Evolutionary conservation across 1,139 yeast genomes (phyloP).

Genomic region (Saccharomyces pastorianus): DNA sequence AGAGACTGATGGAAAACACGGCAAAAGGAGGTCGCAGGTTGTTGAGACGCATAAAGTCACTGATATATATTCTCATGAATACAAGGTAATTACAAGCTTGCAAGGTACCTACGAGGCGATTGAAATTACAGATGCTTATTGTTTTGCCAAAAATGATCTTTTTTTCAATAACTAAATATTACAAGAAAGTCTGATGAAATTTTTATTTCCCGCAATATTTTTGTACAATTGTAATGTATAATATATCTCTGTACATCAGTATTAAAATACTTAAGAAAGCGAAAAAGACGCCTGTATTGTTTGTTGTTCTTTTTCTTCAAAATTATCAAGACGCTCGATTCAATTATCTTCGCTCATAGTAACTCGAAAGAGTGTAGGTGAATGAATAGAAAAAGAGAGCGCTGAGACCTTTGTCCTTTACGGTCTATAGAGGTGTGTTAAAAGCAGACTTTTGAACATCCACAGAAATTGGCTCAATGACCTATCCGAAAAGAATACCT

Average conservation of each 20-base stretch:
- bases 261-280: neutral
- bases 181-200: neutral
- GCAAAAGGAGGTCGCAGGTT: slow-evolving; percentile 38
- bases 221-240: neutral
- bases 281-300: neutral
- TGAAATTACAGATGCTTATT: slow-evolving; percentile 73
- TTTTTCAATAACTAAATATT: slow-evolving; percentile 18
- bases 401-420: neutral
- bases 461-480: slow-evolving; percentile 6
- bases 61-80: slow-evolving; percentile 60
- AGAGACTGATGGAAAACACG: slow-evolving; percentile 31
- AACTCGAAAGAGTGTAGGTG: neutral
- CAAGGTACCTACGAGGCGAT: slow-evolving; percentile 94
- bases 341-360: neutral
- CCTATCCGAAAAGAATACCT: slow-evolving; percentile 15
- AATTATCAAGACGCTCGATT: neutral
- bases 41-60: slow-evolving; percentile 72
- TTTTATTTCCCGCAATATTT: neutral
- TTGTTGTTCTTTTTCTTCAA: neutral
- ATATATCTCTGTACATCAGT: neutral
- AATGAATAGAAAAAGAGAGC: neutral
- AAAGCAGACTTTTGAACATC: neutral
- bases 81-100: slow-evolving; percentile 65
- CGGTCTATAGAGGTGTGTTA: neutral
- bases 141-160: slow-evolving; percentile 42